Conservation (phyloP, 2,329 filamentous ascomycete genomes). For the Penicillium brevicompactum region DNA sequence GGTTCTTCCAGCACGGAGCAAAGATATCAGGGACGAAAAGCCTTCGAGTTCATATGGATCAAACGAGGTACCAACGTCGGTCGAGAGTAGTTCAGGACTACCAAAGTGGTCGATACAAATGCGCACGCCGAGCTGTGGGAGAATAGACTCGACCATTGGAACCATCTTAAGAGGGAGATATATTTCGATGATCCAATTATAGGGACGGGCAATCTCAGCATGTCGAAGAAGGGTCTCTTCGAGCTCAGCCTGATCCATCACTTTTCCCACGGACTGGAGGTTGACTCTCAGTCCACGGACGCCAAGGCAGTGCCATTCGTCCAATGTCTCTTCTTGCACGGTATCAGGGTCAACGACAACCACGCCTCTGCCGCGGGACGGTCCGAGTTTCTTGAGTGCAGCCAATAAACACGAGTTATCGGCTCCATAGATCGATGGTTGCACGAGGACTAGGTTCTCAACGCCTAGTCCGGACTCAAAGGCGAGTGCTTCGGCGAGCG, state of each 20-base stretch:
- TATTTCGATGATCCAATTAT: conserved; percentile 61
- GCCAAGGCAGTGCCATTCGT: conserved; percentile 58
- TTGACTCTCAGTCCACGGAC: conserved; percentile 64
- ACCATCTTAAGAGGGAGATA: conserved; percentile 58
- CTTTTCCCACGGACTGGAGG: conserved; percentile 55
- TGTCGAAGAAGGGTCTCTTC: conserved; percentile 48
- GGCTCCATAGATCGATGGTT: conserved; percentile 63
- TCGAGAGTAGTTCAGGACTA: conserved; percentile 43
- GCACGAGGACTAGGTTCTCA: conserved; percentile 60
- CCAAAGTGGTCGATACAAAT: conserved; percentile 65
- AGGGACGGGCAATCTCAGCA: conserved; percentile 52
- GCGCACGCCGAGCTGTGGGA: conserved; percentile 53
- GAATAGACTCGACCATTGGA: conserved; percentile 51
- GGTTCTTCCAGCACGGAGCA: conserved; percentile 52
- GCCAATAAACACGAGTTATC: conserved; percentile 64
- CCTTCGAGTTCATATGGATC: conserved; percentile 53
- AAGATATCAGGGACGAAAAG: conserved; percentile 51
- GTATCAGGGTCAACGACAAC: conserved; percentile 57
- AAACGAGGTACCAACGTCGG: conserved; percentile 20
- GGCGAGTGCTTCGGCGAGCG: conserved; percentile 52
- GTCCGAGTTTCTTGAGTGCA: conserved; percentile 54
- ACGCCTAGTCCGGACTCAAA: conserved; percentile 58
- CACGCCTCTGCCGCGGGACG: conserved; percentile 55
- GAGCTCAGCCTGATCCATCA: conserved; percentile 46
- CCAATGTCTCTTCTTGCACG: conserved; percentile 43